Conservation (phyloP, 345 rosid genomes). For the Cardiospermum halicacabum region DNA sequence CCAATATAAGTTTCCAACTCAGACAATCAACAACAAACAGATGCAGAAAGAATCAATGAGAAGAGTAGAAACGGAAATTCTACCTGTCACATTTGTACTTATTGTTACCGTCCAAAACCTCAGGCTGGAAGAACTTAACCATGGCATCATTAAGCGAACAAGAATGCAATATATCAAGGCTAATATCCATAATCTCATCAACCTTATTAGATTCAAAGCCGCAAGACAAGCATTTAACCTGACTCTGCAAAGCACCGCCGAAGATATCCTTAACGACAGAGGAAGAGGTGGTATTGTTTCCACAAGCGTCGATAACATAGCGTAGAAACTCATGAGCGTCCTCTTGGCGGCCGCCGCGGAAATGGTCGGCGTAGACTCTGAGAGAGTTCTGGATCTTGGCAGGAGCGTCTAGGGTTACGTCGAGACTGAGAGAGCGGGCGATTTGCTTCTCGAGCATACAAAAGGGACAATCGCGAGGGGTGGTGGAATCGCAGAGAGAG, state of each 20-base stretch:
- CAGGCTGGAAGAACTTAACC: constrained; percentile 87
- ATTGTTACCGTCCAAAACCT: constrained; percentile 86
- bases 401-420: constrained; percentile 59
- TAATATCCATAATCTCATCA: constrained; percentile 97
- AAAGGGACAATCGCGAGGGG: constrained; percentile 71
- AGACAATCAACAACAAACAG: background rate
- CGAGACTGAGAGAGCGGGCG: constrained; percentile 64
- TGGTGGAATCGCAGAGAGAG: constrained; percentile 47
- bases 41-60: background rate
- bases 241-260: constrained; percentile 95
- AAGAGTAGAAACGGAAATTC: constrained; percentile 9
- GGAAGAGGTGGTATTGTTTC: constrained; percentile 62
- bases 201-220: constrained; percentile 84
- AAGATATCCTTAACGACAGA: constrained; percentile 83
- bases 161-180: constrained; percentile 71
- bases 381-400: constrained; percentile 61
- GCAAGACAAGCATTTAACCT: constrained; percentile 87
- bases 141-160: constrained; percentile 71
- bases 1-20: constrained; percentile 25
- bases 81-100: constrained; percentile 91
- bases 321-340: constrained; percentile 97
- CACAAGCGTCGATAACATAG: constrained; percentile 91
- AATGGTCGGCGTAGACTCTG: constrained; percentile 64
- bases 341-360: constrained; percentile 79
- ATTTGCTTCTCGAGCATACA: constrained; percentile 82